Evolutionary conservation across 2,329 filamentous ascomycete species (phyloP).

Genomic region (Epichloe sibirici): DNA sequence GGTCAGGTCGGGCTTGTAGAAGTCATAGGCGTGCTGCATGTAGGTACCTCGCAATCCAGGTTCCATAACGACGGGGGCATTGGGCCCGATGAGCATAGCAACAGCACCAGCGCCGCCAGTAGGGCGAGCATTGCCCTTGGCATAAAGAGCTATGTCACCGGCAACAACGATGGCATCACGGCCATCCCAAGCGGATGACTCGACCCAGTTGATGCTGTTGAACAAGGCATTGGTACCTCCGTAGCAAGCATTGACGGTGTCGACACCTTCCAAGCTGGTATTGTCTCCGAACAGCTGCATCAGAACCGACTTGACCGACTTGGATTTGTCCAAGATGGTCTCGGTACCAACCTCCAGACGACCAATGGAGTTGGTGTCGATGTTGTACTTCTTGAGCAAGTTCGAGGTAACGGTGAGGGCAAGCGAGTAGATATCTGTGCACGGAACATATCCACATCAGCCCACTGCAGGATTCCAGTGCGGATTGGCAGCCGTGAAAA

Average conservation of each 20-base stretch:
- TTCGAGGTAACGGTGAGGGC: constrained; percentile 66
- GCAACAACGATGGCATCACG: constrained; percentile 69
- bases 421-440: constrained; percentile 74
- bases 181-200: constrained; percentile 79
- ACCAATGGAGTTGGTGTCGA: constrained; percentile 66
- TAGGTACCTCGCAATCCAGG: constrained; percentile 68
- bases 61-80: constrained; percentile 66
- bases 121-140: constrained; percentile 69
- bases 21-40: constrained; percentile 78
- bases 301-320: constrained; percentile 78
- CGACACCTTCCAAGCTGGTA: constrained; percentile 72
- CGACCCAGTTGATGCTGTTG: constrained; percentile 75
- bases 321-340: constrained; percentile 80
- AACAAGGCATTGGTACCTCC: constrained; percentile 76
- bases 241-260: constrained; percentile 78
- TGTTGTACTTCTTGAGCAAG: constrained; percentile 71
- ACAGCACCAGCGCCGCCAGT: constrained; percentile 72
- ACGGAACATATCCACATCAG: constrained; percentile 3
- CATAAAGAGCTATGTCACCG: constrained; percentile 76
- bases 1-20: constrained; percentile 81
- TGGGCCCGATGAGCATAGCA: constrained; percentile 65
- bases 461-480: neutral
- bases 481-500: neutral
- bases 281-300: constrained; percentile 82
- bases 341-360: constrained; percentile 78